Conservation (phyloP, 2,329 filamentous ascomycete genomes). For the Penicillium oxalicum region DNA sequence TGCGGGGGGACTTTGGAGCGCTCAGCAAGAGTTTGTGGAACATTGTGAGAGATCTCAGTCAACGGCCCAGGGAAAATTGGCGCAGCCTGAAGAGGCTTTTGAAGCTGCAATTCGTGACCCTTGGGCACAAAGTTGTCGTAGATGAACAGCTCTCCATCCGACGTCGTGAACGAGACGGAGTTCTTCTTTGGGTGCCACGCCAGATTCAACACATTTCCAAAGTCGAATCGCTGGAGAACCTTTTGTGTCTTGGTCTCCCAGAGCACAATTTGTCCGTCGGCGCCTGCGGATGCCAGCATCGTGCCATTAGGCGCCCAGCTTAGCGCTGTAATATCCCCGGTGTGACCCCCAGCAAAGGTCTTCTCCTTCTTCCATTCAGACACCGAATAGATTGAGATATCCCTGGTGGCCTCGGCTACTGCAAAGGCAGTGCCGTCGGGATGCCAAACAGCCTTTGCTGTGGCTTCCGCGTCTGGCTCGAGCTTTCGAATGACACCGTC, state of each 20-base stretch:
- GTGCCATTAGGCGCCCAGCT: conserved; percentile 95
- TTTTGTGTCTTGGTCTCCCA: conserved; percentile 90
- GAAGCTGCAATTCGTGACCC: conserved; percentile 45
- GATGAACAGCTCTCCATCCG: conserved; percentile 89
- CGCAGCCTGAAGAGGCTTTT: conserved; percentile 61
- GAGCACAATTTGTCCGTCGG: conserved; percentile 49
- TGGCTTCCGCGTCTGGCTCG: conserved; percentile 70
- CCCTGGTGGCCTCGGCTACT: conserved; percentile 70
- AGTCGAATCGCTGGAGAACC: conserved; percentile 69
- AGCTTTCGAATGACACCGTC: conserved; percentile 77
- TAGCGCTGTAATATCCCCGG: conserved; percentile 75
- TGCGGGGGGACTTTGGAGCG: conserved; percentile 50
- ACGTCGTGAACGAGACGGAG: conserved; percentile 82
- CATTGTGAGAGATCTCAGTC: conserved; percentile 62
- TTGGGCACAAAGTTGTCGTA: conserved; percentile 55
- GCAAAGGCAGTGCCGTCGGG: conserved; percentile 91
- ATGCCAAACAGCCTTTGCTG: conserved; percentile 77
- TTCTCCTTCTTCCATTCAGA: conserved; percentile 85
- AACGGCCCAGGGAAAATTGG: conserved; percentile 81
- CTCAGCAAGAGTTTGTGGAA: conserved; percentile 51
- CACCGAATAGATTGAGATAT: conserved; percentile 81
- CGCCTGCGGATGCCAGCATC: conserved; percentile 62
- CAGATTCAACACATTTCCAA: conserved; percentile 76
- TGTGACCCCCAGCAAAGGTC: conserved; percentile 71
- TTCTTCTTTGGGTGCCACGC: conserved; percentile 90